phyloP scores from a whole-genome alignment of 352 stramenopile species.

The Phytophthora multivora region DNA sequence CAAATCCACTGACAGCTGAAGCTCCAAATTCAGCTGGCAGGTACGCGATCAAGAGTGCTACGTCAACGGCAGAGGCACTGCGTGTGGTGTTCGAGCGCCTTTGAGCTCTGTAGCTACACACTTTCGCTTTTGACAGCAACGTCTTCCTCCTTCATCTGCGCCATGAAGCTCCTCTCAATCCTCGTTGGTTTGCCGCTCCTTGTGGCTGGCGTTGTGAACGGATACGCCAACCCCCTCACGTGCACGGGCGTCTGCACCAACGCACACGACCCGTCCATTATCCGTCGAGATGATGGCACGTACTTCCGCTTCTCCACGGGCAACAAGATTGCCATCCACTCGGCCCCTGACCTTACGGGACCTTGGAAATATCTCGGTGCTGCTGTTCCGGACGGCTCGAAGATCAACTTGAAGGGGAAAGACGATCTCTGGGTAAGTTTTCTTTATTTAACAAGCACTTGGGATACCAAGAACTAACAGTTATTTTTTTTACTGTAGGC shows the following conservation, averaged over 20 bases:
- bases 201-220: slow-evolving; percentile 17
- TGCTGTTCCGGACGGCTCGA: slow-evolving; percentile 43
- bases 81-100: not conserved
- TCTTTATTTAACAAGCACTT: not conserved
- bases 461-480: not conserved
- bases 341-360: slow-evolving; percentile 40
- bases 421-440: slow-evolving; percentile 29
- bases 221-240: slow-evolving; percentile 25
- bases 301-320: slow-evolving; percentile 66
- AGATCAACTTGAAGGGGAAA: slow-evolving; percentile 51
- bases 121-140: slow-evolving; percentile 5
- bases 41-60: not conserved
- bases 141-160: not conserved
- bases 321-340: slow-evolving; percentile 55
- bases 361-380: slow-evolving; percentile 55
- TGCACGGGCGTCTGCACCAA: slow-evolving; percentile 43
- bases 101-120: not conserved
- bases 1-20: not conserved
- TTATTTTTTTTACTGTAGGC: slow-evolving; percentile 27
- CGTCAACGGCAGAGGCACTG: not conserved
- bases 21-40: not conserved
- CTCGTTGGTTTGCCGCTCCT: slow-evolving; percentile 15
- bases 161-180: slow-evolving; percentile 18
- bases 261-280: slow-evolving; percentile 57
- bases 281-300: slow-evolving; percentile 51